A percentile compares a stretch with the other conserved stretches of the same genome.
phyloP scores from a whole-genome alignment of 2,329 filamentous ascomycete genomes.

The Fusarium dlaminii region DNA sequence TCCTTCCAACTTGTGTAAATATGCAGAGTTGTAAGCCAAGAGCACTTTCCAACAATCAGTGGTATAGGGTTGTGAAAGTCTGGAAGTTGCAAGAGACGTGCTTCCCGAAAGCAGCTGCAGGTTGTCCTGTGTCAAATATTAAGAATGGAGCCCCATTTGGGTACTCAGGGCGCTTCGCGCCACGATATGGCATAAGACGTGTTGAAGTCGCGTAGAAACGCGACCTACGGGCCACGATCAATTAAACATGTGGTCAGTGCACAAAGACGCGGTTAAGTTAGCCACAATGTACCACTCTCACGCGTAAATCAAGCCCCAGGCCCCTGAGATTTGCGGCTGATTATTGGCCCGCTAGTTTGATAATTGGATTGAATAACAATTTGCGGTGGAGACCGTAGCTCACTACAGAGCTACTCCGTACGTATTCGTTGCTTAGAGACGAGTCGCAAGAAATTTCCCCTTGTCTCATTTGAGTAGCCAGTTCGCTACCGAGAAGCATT shows the following conservation, averaged over 20 bases:
- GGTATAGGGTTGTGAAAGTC: constrained; percentile 22
- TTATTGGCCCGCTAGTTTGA: constrained; percentile 9
- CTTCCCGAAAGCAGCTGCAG: constrained; percentile 25
- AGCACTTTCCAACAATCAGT: constrained; percentile 34
- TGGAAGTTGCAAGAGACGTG: constrained; percentile 30
- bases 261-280: constrained; percentile 14
- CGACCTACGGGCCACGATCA: constrained; percentile 42
- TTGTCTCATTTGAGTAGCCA: constrained; percentile 27
- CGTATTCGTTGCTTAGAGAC: constrained; percentile 17
- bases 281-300: constrained; percentile 20
- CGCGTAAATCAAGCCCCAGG: background rate
- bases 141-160: constrained; percentile 25
- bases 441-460: background rate
- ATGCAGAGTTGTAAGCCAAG: constrained; percentile 22
- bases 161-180: constrained; percentile 32
- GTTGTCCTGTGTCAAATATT: constrained; percentile 32
- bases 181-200: constrained; percentile 32
- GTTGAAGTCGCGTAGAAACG: constrained; percentile 46
- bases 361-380: constrained; percentile 32
- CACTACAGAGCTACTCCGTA: background rate
- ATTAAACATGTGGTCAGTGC: constrained; percentile 46
- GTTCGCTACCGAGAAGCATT: constrained; percentile 17
- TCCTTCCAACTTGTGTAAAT: constrained; percentile 24
- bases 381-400: background rate
- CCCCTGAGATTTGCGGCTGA: background rate